phyloP scores from a whole-genome alignment of 495 filamentous ascomycete genomes.

The Aspergillus cavernicola region DNA sequence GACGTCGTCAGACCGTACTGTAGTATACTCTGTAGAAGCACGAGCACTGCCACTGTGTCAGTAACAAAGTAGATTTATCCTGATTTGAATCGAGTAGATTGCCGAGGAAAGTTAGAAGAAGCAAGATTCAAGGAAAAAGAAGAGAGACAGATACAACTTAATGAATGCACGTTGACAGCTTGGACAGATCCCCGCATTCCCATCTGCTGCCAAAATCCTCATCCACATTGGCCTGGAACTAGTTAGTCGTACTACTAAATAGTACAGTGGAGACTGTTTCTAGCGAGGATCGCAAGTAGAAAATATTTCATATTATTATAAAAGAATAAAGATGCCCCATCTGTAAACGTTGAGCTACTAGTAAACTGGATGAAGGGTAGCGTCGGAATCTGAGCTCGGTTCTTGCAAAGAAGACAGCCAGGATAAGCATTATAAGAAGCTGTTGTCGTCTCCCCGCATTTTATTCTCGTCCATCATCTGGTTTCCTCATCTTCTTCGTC shows the following conservation, averaged over 20 bases:
- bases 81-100: too few relatives aligned
- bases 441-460: slow-evolving; percentile 10
- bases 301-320: too few relatives aligned
- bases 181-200: slow-evolving; percentile 6
- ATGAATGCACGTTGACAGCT: neutral
- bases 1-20: neutral
- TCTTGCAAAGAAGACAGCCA: slow-evolving; percentile 1
- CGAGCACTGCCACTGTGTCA: too few relatives aligned
- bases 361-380: too few relatives aligned
- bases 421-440: slow-evolving; percentile 9
- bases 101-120: too few relatives aligned
- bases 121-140: too few relatives aligned
- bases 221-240: too few relatives aligned
- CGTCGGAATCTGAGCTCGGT: slow-evolving; percentile 12
- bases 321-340: too few relatives aligned
- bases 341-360: too few relatives aligned
- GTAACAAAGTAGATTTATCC: too few relatives aligned
- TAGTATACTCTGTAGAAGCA: too few relatives aligned
- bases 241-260: too few relatives aligned
- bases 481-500: slow-evolving; percentile 6
- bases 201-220: slow-evolving; percentile 1
- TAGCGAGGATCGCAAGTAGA: slow-evolving; percentile 15
- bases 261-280: slow-evolving; percentile 10
- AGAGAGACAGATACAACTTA: neutral
- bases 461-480: slow-evolving; percentile 16